phyloP scores from a whole-genome alignment of 257 asterid species.

The Fraxinus americana region DNA sequence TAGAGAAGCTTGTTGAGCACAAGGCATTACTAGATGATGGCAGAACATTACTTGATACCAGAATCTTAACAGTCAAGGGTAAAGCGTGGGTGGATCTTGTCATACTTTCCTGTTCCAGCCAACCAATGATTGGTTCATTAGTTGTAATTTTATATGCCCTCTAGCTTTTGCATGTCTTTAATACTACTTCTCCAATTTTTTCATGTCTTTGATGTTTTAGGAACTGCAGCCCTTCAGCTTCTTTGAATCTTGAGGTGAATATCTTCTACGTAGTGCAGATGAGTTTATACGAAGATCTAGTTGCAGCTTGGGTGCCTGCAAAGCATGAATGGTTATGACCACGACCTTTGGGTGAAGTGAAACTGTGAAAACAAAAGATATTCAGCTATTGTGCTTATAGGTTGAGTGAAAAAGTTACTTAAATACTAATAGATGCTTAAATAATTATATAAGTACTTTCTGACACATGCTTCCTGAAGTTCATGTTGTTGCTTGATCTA shows the following conservation, averaged over 20 bases:
- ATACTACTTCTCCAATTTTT: conserved; percentile 8
- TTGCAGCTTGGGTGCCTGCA: conserved; percentile 98
- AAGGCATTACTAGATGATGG: conserved; percentile 87
- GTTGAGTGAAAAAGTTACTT: conserved; percentile 42
- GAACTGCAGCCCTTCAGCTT: conserved; percentile 25
- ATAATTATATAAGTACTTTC: conserved; percentile 6
- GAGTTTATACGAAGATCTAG: conserved; percentile 96
- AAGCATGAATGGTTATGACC: conserved; percentile 84
- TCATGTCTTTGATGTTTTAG: conserved; percentile 17
- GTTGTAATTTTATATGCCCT: background rate
- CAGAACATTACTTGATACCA: conserved; percentile 90
- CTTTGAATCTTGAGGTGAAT: conserved; percentile 19
- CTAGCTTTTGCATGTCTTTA: conserved; percentile 9
- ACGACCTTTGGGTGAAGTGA: conserved; percentile 70
- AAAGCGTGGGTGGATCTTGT: conserved; percentile 90
- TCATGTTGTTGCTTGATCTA: conserved; percentile 8
- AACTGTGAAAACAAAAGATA: conserved; percentile 77
- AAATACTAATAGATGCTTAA: conserved; percentile 28
- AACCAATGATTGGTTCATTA: conserved; percentile 45
- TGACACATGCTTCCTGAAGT: background rate
- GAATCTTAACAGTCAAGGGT: conserved; percentile 90
- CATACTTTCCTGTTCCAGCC: conserved; percentile 70
- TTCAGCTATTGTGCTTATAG: conserved; percentile 94
- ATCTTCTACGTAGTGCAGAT: conserved; percentile 60
- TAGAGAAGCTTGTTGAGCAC: conserved; percentile 67